Evolutionary conservation across 768 basidiomycete genomes (phyloP), one percentile per base, ranked within the genome.

Genomic region (Boletellus ananiceps): DNA sequence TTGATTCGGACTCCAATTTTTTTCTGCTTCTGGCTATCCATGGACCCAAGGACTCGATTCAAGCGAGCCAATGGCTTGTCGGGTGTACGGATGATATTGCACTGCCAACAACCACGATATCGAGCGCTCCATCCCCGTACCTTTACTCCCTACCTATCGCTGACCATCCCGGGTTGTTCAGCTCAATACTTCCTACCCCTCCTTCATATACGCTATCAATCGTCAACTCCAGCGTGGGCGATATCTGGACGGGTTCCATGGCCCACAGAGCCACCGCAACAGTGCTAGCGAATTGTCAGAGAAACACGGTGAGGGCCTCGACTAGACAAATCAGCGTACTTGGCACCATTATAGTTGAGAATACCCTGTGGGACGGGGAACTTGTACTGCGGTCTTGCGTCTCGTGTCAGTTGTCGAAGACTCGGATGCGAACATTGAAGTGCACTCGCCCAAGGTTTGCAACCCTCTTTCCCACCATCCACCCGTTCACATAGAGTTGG

Each of bases 311-410:
- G 14, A 12, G 37, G 11, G 29, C 29, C 29, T 29, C 6, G 18
- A 25, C 54, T 25, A 5, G 31, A 27, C 27, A 2, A 4, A 36
- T 49, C 3, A 31, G 33, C 33, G 63, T 61, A 88, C 87, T 89
- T 90, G 54, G 68, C 66, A 33, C 88, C 89, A 29, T 72, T 72
- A 57, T 86, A 88, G 58, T 90, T 69, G 43, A 92, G 62, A 34
- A 92, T 88, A 2, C 90, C 90, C 62, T 86, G 78, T 39, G 86
- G 89, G 6, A 92, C 87, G 1, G 89, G 88, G 78, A 90, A 92
- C 57, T 81, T 84, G 42, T 76, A 69, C 64, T 92, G 88, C 16
- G 89, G 88, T 14, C 86, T 87, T 37, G 31, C 18, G 21, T 15
- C 46, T 23, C 27, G 44, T 32, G 49, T 56, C 37, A 57, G 29